Evolutionary conservation across 768 basidiomycete genomes (phyloP).

Genomic region (Chalciporus pseudorubinellus): DNA sequence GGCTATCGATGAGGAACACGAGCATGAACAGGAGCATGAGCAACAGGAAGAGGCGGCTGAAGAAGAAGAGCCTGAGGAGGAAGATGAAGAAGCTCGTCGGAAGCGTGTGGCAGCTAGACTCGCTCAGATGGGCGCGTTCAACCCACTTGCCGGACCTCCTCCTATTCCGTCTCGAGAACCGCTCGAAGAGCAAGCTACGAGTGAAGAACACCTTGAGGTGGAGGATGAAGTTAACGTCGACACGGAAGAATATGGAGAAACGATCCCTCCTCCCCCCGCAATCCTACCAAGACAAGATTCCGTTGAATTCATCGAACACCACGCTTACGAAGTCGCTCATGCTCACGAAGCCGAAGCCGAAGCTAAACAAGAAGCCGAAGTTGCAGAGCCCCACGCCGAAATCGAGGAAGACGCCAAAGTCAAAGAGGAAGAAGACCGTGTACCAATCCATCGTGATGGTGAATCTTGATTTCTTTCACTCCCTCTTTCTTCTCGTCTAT

Average conservation of each 20-base stretch:
- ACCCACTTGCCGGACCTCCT: slow-evolving; percentile 48
- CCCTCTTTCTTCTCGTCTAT: slow-evolving; percentile 16
- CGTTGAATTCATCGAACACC: slow-evolving; percentile 12
- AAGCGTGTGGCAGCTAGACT: slow-evolving; percentile 57
- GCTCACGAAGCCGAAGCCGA: not conserved
- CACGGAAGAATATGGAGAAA: slow-evolving; percentile 24
- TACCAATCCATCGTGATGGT: slow-evolving; percentile 35
- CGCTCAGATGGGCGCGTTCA: slow-evolving; percentile 61
- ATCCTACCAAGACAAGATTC: slow-evolving; percentile 24
- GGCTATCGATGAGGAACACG: slow-evolving; percentile 1
- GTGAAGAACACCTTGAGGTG: slow-evolving; percentile 12
- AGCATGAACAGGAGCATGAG: not conserved
- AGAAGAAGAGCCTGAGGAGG: slow-evolving; percentile 28
- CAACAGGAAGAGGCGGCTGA: slow-evolving; percentile 1
- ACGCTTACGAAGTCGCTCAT: slow-evolving; percentile 2
- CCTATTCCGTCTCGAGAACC: slow-evolving; percentile 18
- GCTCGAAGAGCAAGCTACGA: slow-evolving; percentile 7
- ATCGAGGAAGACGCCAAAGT: slow-evolving; percentile 14
- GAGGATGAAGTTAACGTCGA: slow-evolving; percentile 26
- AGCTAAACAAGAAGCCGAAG: not conserved
- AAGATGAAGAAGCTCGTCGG: slow-evolving; percentile 53
- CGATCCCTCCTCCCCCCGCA: slow-evolving; percentile 16
- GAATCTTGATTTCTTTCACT: slow-evolving; percentile 39
- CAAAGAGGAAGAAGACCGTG: slow-evolving; percentile 11
- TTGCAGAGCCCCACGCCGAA: slow-evolving; percentile 14